Conservation (phyloP, 495 filamentous ascomycete species). For the Aspergillus bertholletiae region DNA sequence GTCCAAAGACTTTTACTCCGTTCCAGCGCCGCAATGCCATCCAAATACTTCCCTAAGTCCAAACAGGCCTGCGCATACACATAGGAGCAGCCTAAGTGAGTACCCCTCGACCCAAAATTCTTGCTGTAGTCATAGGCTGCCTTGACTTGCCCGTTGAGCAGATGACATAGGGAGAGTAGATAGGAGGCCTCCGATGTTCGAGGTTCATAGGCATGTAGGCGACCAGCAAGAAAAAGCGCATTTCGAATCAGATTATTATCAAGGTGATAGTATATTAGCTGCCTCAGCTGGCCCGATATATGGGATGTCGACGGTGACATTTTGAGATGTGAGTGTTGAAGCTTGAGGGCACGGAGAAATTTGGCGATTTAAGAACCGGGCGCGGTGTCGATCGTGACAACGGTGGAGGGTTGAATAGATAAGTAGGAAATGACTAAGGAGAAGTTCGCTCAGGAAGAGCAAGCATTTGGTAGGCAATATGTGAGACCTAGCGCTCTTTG, state of each 20-base stretch:
- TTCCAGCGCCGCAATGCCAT: slow-evolving; percentile 79
- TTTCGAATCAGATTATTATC: slow-evolving; percentile 86
- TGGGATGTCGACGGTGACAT: slow-evolving; percentile 71
- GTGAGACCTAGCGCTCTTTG: neutral
- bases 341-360: neutral
- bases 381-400: slow-evolving; percentile 5
- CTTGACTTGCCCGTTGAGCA: slow-evolving; percentile 74
- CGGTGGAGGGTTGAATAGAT: neutral
- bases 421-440: neutral
- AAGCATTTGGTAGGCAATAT: slow-evolving; percentile 3
- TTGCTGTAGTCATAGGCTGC: slow-evolving; percentile 71
- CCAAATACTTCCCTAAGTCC: slow-evolving; percentile 68
- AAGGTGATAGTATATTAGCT: slow-evolving; percentile 87
- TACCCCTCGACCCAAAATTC: slow-evolving; percentile 56
- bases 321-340: slow-evolving; percentile 19
- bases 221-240: slow-evolving; percentile 86
- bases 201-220: slow-evolving; percentile 78
- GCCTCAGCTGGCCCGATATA: slow-evolving; percentile 71
- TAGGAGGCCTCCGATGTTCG: slow-evolving; percentile 75
- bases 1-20: slow-evolving; percentile 67
- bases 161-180: slow-evolving; percentile 78
- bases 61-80: slow-evolving; percentile 88
- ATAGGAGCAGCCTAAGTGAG: slow-evolving; percentile 84
- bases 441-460: slow-evolving; percentile 4
- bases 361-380: slow-evolving; percentile 5